These are phyloP conservation scores for Colletotrichum nymphaeae DNA, from an alignment of 2,329 filamentous ascomycete species.

Conservation along the genomic window DNA sequence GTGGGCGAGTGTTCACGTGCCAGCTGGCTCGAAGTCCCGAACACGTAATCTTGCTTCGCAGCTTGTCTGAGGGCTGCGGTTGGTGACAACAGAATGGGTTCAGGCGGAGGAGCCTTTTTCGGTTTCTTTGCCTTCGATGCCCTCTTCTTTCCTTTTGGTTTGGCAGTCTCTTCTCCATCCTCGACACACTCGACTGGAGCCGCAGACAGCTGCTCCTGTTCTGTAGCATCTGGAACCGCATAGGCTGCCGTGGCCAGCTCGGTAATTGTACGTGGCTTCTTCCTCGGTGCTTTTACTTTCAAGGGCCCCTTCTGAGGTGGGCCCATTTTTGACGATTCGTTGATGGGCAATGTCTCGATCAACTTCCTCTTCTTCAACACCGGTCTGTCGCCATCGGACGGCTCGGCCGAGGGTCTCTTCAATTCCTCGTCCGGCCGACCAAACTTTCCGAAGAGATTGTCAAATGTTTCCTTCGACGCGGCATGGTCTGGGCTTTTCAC, in stretches of 20 bases:
- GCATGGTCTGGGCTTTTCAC: conserved; percentile 31
- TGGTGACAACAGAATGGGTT: conserved; percentile 73
- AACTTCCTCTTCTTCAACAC: conserved; percentile 67
- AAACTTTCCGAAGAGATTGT: conserved; percentile 56
- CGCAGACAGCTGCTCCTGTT: conserved; percentile 44
- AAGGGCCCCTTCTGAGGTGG: conserved; percentile 44
- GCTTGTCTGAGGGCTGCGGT: conserved; percentile 74
- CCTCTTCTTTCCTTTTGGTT: conserved; percentile 46
- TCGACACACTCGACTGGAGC: conserved; percentile 32
- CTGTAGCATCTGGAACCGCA: conserved; percentile 49
- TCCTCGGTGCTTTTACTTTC: conserved; percentile 69
- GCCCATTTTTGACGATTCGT: conserved; percentile 40
- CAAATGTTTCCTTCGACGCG: conserved; percentile 50
- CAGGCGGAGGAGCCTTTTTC: conserved; percentile 48
- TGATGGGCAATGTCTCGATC: conserved; percentile 60
- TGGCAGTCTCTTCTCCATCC: conserved; percentile 46
- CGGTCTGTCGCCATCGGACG: conserved; percentile 42
- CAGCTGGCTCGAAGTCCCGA: conserved; percentile 88
- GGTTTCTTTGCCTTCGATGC: conserved; percentile 52
- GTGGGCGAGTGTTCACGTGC: conserved; percentile 78
- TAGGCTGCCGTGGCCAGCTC: conserved; percentile 81
- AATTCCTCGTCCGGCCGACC: conserved; percentile 45
- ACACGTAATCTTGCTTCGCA: conserved; percentile 79
- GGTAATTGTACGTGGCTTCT: conserved; percentile 82
- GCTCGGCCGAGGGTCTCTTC: conserved; percentile 27